A percentile compares a stretch with the other conserved stretches of the same genome.
These are phyloP conservation scores for Metarhizium sp. DNA, from an alignment of 2,329 filamentous ascomycete species.

Conservation along the genomic window DNA sequence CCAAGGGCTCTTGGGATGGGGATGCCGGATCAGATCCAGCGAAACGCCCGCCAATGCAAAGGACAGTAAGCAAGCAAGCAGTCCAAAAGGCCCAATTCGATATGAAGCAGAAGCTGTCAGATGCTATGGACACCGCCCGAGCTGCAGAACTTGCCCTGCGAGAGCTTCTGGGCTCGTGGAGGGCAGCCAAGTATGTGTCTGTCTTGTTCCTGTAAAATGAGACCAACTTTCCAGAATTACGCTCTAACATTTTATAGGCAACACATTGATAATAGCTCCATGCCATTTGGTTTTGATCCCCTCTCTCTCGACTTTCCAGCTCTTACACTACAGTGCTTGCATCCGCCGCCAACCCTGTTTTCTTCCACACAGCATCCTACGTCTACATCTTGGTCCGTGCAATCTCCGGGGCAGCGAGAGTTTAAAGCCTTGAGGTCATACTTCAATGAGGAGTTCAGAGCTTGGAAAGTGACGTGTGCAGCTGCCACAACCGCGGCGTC, in stretches of 20 bases:
- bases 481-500: conserved; percentile 37
- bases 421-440: conserved; percentile 60
- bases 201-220: background rate
- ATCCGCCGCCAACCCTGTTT: conserved; percentile 73
- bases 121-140: conserved; percentile 68
- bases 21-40: conserved; percentile 25
- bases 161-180: conserved; percentile 72
- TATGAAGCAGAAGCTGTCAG: conserved; percentile 51
- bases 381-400: conserved; percentile 70
- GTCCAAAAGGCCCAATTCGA: conserved; percentile 54
- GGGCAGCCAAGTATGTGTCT: conserved; percentile 65
- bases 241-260: conserved; percentile 28
- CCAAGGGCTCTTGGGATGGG: conserved; percentile 22
- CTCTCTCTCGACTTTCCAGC: conserved; percentile 78
- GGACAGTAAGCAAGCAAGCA: conserved; percentile 39
- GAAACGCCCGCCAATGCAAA: conserved; percentile 27
- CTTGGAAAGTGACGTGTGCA: conserved; percentile 49
- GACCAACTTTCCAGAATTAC: conserved; percentile 2
- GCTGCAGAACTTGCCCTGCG: conserved; percentile 78
- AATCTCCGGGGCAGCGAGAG: conserved; percentile 65
- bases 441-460: conserved; percentile 57
- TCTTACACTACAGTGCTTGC: conserved; percentile 71
- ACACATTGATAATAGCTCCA: conserved; percentile 44
- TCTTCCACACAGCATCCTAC: conserved; percentile 72
- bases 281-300: conserved; percentile 73